These are phyloP conservation scores for Camelina neglecta DNA, from an alignment of 345 rosid genomes.

Conservation along the genomic window DNA sequence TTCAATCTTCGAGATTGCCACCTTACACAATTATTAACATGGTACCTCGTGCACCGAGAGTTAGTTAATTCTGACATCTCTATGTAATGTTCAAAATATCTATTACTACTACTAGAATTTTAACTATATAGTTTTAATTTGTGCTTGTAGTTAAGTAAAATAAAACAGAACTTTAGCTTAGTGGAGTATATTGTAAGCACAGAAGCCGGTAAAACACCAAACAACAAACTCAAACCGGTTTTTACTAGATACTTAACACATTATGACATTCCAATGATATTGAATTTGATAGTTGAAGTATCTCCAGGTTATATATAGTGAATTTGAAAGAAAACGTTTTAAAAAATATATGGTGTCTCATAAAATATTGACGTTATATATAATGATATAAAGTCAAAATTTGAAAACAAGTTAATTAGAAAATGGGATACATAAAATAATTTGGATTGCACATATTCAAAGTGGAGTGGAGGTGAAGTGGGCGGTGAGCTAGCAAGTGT, in stretches of 20 bases:
- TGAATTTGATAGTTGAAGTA: background rate
- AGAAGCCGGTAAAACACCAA: background rate
- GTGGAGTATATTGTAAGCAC: background rate
- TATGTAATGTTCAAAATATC: background rate
- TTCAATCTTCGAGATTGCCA: background rate
- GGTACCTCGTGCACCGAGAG: conserved; percentile 19
- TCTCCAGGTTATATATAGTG: background rate
- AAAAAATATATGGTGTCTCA: background rate
- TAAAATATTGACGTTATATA: background rate
- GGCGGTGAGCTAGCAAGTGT: conserved; percentile 44
- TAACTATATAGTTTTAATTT: background rate
- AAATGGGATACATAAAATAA: background rate
- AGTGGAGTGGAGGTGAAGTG: conserved; percentile 42
- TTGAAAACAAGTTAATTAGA: background rate
- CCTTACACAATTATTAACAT: conserved; percentile 8
- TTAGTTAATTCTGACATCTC: conserved; percentile 14
- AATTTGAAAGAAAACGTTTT: background rate
- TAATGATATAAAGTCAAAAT: background rate
- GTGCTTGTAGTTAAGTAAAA: background rate
- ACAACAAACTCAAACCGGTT: background rate
- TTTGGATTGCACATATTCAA: background rate
- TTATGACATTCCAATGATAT: background rate
- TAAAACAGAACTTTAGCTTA: background rate
- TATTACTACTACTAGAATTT: too few species aligned
- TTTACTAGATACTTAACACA: background rate